Conservation (phyloP, 2,329 filamentous ascomycete species). For the Neofusicoccum umdonicola region DNA sequence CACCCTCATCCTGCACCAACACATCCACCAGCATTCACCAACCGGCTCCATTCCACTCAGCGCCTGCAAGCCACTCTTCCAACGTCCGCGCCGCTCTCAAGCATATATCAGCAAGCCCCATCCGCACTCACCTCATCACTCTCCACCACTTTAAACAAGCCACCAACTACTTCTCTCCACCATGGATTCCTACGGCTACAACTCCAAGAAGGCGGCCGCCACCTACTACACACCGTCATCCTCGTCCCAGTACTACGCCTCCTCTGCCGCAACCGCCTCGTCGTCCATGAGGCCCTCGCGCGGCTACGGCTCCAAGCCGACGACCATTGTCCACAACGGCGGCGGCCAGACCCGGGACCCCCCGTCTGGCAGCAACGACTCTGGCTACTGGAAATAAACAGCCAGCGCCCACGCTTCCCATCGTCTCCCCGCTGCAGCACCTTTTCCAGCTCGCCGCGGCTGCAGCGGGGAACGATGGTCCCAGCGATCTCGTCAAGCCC, state of each 20-base stretch:
- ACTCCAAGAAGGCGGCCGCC: background rate
- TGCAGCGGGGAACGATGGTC: background rate
- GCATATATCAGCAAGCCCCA: background rate
- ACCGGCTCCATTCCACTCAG: background rate
- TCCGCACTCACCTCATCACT: slow-evolving; percentile 17
- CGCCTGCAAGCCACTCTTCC: background rate
- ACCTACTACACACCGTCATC: slow-evolving; percentile 7
- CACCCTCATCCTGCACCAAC: slow-evolving; percentile 1
- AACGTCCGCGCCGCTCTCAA: background rate
- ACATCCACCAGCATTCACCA: background rate
- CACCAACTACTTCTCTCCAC: background rate
- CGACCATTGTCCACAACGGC: background rate
- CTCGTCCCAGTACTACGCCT: slow-evolving; percentile 9
- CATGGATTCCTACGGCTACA: slow-evolving; percentile 8
- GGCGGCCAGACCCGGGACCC: slow-evolving; percentile 1
- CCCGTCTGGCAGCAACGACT: background rate
- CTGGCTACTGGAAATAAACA: slow-evolving; percentile 9
- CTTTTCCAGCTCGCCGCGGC: background rate
- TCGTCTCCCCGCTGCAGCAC: background rate
- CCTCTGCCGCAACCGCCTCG: slow-evolving; percentile 10
- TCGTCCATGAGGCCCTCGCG: slow-evolving; percentile 13
- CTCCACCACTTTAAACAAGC: slow-evolving; percentile 2
- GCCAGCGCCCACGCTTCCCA: background rate
- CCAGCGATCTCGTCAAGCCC: background rate
- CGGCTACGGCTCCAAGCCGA: slow-evolving; percentile 15